Conservation (phyloP, 257 asterid species). For the Primulina eburnea region DNA sequence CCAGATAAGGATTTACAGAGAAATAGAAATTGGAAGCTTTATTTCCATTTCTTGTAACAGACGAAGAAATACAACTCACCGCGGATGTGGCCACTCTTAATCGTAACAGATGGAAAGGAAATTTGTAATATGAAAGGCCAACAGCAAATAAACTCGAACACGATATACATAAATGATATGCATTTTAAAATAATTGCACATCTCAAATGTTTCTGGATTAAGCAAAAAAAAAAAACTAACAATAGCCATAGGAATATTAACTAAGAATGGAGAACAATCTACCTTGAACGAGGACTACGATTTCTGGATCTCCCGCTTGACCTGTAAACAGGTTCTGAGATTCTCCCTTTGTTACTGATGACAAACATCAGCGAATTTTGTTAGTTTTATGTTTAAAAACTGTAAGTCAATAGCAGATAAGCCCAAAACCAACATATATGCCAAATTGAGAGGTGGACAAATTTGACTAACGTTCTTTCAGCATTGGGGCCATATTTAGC, state of each 20-base stretch:
- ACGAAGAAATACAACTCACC: too few relatives aligned
- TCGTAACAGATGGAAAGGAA: too few relatives aligned
- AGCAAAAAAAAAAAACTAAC: background rate
- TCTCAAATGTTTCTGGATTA: background rate
- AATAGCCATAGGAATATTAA: background rate
- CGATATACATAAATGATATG: background rate
- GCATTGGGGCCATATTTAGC: constrained; percentile 99
- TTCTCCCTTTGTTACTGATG: constrained; percentile 73
- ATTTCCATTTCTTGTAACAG: too few relatives aligned
- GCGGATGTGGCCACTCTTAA: too few relatives aligned
- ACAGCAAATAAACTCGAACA: background rate
- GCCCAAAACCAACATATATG: background rate
- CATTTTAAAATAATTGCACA: background rate
- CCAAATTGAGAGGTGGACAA: background rate
- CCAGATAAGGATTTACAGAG: too few relatives aligned
- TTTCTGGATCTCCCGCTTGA: constrained; percentile 73
- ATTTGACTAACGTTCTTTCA: constrained; percentile 65
- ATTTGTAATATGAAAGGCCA: background rate
- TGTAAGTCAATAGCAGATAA: background rate
- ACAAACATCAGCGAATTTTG: constrained; percentile 13
- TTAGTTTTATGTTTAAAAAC: background rate
- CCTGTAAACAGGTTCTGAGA: constrained; percentile 66
- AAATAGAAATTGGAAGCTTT: too few relatives aligned
- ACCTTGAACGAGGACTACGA: constrained; percentile 94
- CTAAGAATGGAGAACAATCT: constrained; percentile 15